Percentiles rank a stretch among this genome's conserved stretches.
Conservation (phyloP, 1,284 basidiomycete species). For the Cryptococcus jaspeensis region DNA sequence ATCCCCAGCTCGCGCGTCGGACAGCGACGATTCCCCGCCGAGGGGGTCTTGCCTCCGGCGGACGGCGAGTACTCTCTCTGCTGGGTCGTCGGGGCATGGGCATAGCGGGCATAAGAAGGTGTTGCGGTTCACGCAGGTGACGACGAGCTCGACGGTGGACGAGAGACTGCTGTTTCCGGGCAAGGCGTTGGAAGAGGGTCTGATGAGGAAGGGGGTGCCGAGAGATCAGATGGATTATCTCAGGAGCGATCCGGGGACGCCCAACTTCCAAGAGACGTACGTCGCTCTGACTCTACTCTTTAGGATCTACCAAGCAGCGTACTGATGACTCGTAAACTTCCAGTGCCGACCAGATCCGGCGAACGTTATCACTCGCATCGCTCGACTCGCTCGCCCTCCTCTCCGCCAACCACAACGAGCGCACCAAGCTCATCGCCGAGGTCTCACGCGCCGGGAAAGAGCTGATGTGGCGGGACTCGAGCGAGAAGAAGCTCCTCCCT, state of each 20-base stretch:
- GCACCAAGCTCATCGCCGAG: slow-evolving; percentile 37
- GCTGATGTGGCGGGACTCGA: slow-evolving; percentile 77
- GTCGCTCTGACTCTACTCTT: slow-evolving; percentile 8
- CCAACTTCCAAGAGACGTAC: slow-evolving; percentile 50
- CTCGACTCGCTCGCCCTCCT: slow-evolving; percentile 44
- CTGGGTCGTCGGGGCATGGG: slow-evolving; percentile 5
- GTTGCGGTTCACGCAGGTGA: slow-evolving; percentile 29
- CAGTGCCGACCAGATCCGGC: slow-evolving; percentile 50
- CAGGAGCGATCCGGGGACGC: slow-evolving; percentile 45
- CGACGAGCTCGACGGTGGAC: slow-evolving; percentile 2
- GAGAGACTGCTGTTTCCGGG: slow-evolving; percentile 18
- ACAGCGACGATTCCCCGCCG: no score
- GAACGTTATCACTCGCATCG: slow-evolving; percentile 51
- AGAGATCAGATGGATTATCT: slow-evolving; percentile 35
- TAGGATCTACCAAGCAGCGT: neutral
- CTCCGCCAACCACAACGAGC: slow-evolving; percentile 29
- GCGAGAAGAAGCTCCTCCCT: slow-evolving; percentile 71
- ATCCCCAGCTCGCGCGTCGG: no score
- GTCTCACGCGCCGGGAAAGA: slow-evolving; percentile 36
- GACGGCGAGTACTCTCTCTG: slow-evolving; percentile 20
- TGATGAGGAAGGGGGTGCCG: slow-evolving; percentile 23
- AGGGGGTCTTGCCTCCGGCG: slow-evolving; percentile 13
- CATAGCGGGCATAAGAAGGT: slow-evolving; percentile 25
- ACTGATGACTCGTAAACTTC: neutral
- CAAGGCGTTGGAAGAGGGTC: slow-evolving; percentile 11